Evolutionary conservation across 805 yeast genomes (phyloP), one percentile per base, ranked within the genome.

Genomic region (Myxozyma melibiosi): DNA sequence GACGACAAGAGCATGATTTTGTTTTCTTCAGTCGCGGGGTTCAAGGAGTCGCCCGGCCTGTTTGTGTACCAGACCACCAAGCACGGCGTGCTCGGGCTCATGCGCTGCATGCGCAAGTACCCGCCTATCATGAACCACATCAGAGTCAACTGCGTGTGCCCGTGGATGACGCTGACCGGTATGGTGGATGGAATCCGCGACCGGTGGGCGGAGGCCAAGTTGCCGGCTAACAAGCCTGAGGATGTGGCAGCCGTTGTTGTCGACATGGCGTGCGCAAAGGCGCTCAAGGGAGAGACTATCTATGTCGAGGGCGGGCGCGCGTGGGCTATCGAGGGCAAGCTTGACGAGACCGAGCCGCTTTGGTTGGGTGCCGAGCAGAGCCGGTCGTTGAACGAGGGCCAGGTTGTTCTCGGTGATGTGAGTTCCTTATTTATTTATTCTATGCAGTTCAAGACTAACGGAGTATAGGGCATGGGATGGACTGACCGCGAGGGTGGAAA

Each of bases 131-230:
- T 38, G n/a, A 30, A 54, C 30, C 39, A 41, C 25, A 51, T 54
- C 27, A 37, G 58, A 13, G 57, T 54, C 25, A 54, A 54, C 27
- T 58, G 44, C 8, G 51, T 54, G 9, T 54, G 58, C 14, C 58
- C 58, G 8, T 54, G 58, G 58, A 54, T 54, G 58, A 54, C 58
- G 3, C 22, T 54, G 31, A 54, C 58, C 11, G 57, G 53, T 2
- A 54, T 54, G 58, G 58, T 54, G 9, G 58, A 54, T 8, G 58
- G 58, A 11, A 54, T 54, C 20, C 31, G 48, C 6, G 57, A 39
- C 18, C n/a, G 18, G 14, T 54, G 58, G 58, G 30, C 22, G 4
- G 35, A 42, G n/a, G 51, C 45, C 14, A 24, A 45, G 13, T 41
- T 54, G n/a, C 58, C 58, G 1, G 22, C 40, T 14, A 54, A 51